Evolutionary conservation across 1,284 basidiomycete genomes (phyloP).

Genomic region (Cystobasidiaceae sp.): DNA sequence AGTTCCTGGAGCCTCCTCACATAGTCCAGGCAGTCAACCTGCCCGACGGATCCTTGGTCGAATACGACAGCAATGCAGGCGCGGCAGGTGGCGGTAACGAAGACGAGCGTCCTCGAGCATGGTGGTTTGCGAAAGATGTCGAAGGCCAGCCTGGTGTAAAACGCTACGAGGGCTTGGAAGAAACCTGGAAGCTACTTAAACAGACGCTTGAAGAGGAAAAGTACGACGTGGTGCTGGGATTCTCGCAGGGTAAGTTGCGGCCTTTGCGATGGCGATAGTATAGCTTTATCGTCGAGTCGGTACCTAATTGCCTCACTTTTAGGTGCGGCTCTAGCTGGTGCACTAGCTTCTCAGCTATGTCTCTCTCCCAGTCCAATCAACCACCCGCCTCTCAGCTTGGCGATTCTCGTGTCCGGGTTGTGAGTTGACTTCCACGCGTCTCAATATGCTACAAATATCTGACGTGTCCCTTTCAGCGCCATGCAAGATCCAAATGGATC

Average conservation of each 20-base stretch:
- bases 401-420: slow-evolving; percentile 29
- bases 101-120: slow-evolving; percentile 21
- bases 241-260: slow-evolving; percentile 17
- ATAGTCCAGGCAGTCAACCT: slow-evolving; percentile 26
- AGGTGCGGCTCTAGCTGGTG: slow-evolving; percentile 27
- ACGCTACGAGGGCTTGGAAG: slow-evolving; percentile 20
- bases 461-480: neutral
- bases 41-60: slow-evolving; percentile 23
- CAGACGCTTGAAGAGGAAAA: slow-evolving; percentile 21
- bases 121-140: slow-evolving; percentile 28
- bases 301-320: neutral
- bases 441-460: neutral
- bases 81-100: neutral
- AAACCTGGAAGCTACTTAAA: slow-evolving; percentile 25
- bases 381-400: slow-evolving; percentile 26
- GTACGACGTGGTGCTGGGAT: slow-evolving; percentile 27
- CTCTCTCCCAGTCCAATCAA: slow-evolving; percentile 17
- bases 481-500: slow-evolving; percentile 5
- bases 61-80: slow-evolving; percentile 20
- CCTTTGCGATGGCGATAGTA: neutral
- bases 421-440: neutral
- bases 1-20: slow-evolving; percentile 25
- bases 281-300: neutral
- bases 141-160: slow-evolving; percentile 1
- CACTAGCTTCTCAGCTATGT: slow-evolving; percentile 15